Evolutionary conservation across 768 basidiomycete genomes (phyloP), one percentile per base, ranked within the genome.

Genomic region (Pleurotus platypus): DNA sequence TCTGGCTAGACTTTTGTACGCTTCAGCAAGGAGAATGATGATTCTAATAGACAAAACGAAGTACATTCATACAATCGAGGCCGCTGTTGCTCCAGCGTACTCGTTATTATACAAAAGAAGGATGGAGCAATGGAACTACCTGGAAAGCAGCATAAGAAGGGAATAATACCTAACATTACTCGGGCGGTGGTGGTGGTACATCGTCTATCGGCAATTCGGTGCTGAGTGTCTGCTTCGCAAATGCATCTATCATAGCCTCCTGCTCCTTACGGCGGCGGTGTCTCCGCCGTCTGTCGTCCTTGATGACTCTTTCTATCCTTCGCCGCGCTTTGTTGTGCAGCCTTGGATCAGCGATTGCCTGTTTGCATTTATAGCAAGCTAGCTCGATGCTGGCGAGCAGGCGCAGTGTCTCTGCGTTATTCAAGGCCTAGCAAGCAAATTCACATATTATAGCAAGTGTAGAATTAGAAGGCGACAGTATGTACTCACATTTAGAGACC

Each of bases 251-350:
- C 80, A 93, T 84, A 22, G 86, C 78, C 55, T 93, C 91, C 64
- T 91, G 89, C 64, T 92, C 91, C 67, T 89, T 90, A 63, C 90
- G 86, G 56, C 90, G 79, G 64, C 81, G 88, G 70, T 93, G 91
- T 61, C 91, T 80, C 70, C 80, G 83, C 63, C 89, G 80, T 61
- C 90, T 79, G 73, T 93, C 91, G 47, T 93, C 91, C 68, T 89
- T 91, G 67, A 93, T 91, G n/a, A 87, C 74, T 30, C 87, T 81
- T 62, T 92, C 87, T 53, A 92, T 83, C 63, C 85, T 83, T 63
- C 88, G 82, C 48, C 90, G 82, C 26, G 78, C 71, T 64, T 86
- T 87, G 63, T 70, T 72, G 63, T 89, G 87, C 43, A 75, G 68
- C 30, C 83, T 79, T n/a, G 90, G 86, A 69, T 91, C 88, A 49